These are phyloP conservation scores for Russula emetica DNA, from an alignment of 768 basidiomycete genomes.

Conservation along the genomic window DNA sequence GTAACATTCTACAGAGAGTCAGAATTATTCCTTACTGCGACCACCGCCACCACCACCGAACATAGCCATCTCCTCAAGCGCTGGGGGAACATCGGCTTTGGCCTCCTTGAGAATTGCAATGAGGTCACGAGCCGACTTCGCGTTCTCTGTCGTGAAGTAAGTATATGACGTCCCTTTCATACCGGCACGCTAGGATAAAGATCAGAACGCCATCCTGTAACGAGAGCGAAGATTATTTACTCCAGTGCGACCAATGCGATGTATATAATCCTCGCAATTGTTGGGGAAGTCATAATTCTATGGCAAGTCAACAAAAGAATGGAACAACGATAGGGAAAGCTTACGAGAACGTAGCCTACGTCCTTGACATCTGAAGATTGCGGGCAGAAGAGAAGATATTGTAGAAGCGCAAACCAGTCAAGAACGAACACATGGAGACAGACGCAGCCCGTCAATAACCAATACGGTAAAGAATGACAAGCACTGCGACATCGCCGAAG, in stretches of 20 bases:
- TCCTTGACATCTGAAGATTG: constrained; percentile 89
- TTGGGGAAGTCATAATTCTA: constrained; percentile 98
- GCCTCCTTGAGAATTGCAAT: constrained; percentile 82
- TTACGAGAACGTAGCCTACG: constrained; percentile 92
- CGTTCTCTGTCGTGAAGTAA: constrained; percentile 95
- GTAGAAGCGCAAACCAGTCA: constrained; percentile 30
- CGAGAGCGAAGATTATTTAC: constrained; percentile 39
- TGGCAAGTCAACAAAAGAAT: constrained; percentile 9
- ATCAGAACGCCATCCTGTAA: constrained; percentile 1
- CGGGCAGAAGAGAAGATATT: constrained; percentile 31
- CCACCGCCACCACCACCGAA: constrained; percentile 80
- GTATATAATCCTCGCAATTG: constrained; percentile 97
- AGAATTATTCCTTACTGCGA: constrained; percentile 46
- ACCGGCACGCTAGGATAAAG: constrained; percentile 66
- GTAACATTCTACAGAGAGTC: not conserved
- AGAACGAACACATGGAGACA: constrained; percentile 37
- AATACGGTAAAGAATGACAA: constrained; percentile 40
- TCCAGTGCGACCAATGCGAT: constrained; percentile 97
- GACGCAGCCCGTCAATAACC: constrained; percentile 47
- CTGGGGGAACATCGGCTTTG: constrained; percentile 79
- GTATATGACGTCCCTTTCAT: constrained; percentile 91
- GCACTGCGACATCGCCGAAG: constrained; percentile 45
- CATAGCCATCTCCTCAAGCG: constrained; percentile 89
- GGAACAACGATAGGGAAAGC: constrained; percentile 35
- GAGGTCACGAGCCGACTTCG: constrained; percentile 90